Evolutionary conservation across 1,139 yeast genomes (phyloP), one percentile per base, ranked within the genome.

Genomic region (Magnusiomyces clavatus): DNA sequence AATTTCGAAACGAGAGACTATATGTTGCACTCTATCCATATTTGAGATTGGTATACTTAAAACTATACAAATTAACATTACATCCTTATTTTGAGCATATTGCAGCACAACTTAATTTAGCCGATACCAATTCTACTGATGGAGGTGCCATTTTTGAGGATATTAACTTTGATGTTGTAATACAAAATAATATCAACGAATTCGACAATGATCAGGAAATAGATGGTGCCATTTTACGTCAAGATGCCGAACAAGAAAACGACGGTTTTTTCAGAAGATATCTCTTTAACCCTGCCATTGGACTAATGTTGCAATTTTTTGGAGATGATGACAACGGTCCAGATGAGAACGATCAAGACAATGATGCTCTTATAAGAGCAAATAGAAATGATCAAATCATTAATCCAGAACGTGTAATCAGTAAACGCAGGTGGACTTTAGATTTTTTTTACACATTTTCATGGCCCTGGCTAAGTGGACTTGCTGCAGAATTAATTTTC

Each of bases 51-150:
- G 57, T 52, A 13, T 64, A 64, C 51, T 60, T 58, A 20, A 31
- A 48, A 11, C 35, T 58, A 4, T 62, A 64, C 49, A 62, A 61
- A 38, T 20, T 51, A 5, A 36, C 59, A 20, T 58, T 63, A n/a
- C 64, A 60, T 43, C 66, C 66, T 6, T 45, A 61, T 31, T 56
- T 63, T 24, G 57, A 59, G 49, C 39, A 53, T 14, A 60, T 60
- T 51, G 66, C 65, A 1, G 47, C 57, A 4, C 50, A 56, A 14
- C 56, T 61, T 50, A 53, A 61, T 6, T 59, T 61, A 10, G 53
- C 35, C 12, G 37, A 41, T 14, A 19, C 44, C 13, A 40, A 24
- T 5, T 31, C 42, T 6, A 16, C 20, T 6, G 20, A 41, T 16
- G 39, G 43, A 10, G 49, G 48, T 2, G 12, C 40, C 4, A 49